A percentile compares a stretch with the other conserved stretches of the same genome.
Evolutionary conservation across 179 eudicot species (phyloP).

Genomic region (Gypsophila paniculata): DNA sequence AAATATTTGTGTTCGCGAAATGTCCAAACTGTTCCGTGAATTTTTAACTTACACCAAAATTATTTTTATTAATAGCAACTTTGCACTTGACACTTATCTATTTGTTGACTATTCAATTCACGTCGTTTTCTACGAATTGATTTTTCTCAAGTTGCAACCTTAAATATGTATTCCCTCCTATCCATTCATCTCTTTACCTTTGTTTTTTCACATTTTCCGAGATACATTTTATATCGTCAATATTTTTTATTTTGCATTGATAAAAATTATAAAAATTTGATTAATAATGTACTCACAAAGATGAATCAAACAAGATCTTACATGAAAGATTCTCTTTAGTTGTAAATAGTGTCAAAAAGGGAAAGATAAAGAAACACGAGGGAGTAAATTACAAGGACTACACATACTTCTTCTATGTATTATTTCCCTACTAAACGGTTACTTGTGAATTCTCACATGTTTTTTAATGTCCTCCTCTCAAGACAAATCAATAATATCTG

Average conservation of each 20-base stretch:
- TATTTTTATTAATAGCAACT: not conserved
- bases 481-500: not conserved
- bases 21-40: not conserved
- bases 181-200: too few species aligned
- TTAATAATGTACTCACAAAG: too few species aligned
- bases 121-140: not conserved
- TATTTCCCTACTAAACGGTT: not conserved
- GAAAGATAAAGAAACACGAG: too few species aligned
- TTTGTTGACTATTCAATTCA: not conserved
- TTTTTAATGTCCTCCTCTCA: conserved; percentile 8
- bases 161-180: conserved; percentile 2
- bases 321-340: too few species aligned
- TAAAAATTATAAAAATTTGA: too few species aligned
- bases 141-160: conserved; percentile 4
- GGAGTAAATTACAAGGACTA: too few species aligned
- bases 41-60: not conserved
- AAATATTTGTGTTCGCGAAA: not conserved
- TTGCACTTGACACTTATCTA: not conserved
- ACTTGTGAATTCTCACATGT: not conserved
- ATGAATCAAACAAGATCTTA: too few species aligned
- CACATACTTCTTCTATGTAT: conserved; percentile 7
- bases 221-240: too few species aligned
- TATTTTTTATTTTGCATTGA: too few species aligned
- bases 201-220: too few species aligned
- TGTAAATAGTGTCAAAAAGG: too few species aligned